phyloP scores from a whole-genome alignment of 2,329 filamentous ascomycete genomes.

The Apiospora kogelbergensis region DNA sequence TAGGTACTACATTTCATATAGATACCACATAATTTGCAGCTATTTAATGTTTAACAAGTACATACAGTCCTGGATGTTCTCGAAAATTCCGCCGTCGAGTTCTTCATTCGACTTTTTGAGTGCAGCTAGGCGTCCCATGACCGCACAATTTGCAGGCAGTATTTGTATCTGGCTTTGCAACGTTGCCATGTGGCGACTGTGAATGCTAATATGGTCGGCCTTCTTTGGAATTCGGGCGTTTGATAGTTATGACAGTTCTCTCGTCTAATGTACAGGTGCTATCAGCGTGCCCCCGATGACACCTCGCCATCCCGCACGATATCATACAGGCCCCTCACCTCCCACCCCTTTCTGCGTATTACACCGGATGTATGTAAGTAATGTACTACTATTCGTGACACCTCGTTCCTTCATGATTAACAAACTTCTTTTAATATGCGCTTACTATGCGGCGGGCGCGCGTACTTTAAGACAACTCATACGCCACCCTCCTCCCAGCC shows the following conservation, averaged over 20 bases:
- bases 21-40: background rate
- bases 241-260: background rate
- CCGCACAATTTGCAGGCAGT: background rate
- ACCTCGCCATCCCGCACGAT: background rate
- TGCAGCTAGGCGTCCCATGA: background rate
- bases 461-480: background rate
- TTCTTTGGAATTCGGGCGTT: background rate
- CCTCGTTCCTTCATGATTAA: background rate
- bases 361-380: background rate
- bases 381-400: conserved; percentile 8
- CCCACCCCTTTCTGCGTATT: background rate
- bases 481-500: background rate
- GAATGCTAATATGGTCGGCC: background rate
- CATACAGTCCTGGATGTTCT: background rate
- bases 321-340: background rate
- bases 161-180: background rate
- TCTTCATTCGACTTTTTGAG: background rate
- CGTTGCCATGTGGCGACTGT: background rate
- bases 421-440: background rate
- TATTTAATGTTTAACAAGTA: background rate
- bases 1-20: background rate
- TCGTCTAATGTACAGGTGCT: background rate
- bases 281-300: background rate
- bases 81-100: background rate
- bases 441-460: background rate